Conservation (phyloP, 805 yeast species). For the Maudiozyma serrabonitensis region DNA sequence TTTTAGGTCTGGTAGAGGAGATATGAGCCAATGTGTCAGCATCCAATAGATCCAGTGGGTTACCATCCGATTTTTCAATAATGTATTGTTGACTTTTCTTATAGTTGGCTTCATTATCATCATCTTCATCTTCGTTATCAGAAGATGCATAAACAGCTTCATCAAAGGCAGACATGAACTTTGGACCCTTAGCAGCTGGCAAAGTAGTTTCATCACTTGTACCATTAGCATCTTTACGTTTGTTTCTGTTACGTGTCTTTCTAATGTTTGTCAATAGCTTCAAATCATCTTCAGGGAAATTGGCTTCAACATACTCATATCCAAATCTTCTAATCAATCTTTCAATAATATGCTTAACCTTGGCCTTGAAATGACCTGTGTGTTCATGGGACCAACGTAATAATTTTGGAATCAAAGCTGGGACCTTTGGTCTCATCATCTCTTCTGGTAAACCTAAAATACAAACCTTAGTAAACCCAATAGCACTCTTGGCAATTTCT, state of each 20-base stretch:
- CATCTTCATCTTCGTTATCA: conserved; percentile 44
- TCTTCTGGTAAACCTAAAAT: conserved; percentile 76
- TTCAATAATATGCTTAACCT: conserved; percentile 88
- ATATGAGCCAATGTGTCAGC: conserved; percentile 77
- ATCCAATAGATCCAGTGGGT: conserved; percentile 85
- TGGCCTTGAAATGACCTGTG: conserved; percentile 87
- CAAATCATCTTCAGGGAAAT: conserved; percentile 84
- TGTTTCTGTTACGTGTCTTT: conserved; percentile 76
- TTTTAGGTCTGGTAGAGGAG: conserved; percentile 77
- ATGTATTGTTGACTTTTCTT: conserved; percentile 47
- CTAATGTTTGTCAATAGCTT: conserved; percentile 78
- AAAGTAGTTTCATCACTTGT: conserved; percentile 10
- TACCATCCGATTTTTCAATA: conserved; percentile 53
- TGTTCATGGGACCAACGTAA: conserved; percentile 94
- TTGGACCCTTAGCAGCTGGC: conserved; percentile 31
- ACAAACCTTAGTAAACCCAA: conserved; percentile 90
- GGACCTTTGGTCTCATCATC: conserved; percentile 54
- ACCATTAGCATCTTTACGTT: conserved; percentile 44
- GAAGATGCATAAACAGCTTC: conserved; percentile 78
- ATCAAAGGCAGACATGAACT: conserved; percentile 80
- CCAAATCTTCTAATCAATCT: conserved; percentile 86
- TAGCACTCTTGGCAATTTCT: conserved; percentile 88
- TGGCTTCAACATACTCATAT: conserved; percentile 66
- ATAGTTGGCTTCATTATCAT: conserved; percentile 30
- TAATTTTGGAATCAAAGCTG: conserved; percentile 57